phyloP scores from a whole-genome alignment of 163 green algal species.

The Scenedesmus sp. region DNA sequence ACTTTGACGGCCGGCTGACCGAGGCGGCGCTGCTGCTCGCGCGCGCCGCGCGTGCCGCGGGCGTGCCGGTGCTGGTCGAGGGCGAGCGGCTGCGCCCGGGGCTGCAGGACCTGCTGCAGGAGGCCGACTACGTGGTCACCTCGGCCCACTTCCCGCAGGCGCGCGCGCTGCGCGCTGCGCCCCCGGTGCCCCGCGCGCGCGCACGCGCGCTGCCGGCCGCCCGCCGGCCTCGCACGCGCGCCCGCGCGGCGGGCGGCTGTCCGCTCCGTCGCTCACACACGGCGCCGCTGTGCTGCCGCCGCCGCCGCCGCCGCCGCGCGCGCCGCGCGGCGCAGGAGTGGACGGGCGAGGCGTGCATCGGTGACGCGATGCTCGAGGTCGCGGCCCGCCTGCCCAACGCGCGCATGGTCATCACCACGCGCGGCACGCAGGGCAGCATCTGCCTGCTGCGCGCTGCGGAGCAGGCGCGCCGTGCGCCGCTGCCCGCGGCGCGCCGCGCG shows the following conservation, averaged over 20 bases:
- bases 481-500: background rate
- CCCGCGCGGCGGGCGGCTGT: no score
- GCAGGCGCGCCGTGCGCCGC: background rate
- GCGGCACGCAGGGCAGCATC: conserved; percentile 16
- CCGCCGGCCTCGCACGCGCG: no score
- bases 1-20: conserved; percentile 95
- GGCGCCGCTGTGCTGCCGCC: no score
- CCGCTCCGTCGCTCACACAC: no score
- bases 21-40: conserved; percentile 88
- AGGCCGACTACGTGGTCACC: conserved; percentile 89
- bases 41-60: conserved; percentile 51
- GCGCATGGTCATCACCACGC: conserved; percentile 9
- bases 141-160: conserved; percentile 85
- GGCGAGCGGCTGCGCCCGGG: conserved; percentile 86
- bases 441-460: conserved; percentile 8
- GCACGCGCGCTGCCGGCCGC: no score
- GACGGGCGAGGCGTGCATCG: conserved; percentile 25
- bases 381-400: conserved; percentile 23
- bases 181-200: no score
- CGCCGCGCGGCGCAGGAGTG: conserved; percentile 38
- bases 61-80: conserved; percentile 81
- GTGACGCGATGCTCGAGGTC: conserved; percentile 38
- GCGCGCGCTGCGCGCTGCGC: no score
- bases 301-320: no score
- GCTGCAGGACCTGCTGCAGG: conserved; percentile 83